Percentiles rank a stretch among this genome's conserved stretches.
phyloP scores from a whole-genome alignment of 805 yeast genomes.

The Wickerhamomyces rabaulensis region DNA sequence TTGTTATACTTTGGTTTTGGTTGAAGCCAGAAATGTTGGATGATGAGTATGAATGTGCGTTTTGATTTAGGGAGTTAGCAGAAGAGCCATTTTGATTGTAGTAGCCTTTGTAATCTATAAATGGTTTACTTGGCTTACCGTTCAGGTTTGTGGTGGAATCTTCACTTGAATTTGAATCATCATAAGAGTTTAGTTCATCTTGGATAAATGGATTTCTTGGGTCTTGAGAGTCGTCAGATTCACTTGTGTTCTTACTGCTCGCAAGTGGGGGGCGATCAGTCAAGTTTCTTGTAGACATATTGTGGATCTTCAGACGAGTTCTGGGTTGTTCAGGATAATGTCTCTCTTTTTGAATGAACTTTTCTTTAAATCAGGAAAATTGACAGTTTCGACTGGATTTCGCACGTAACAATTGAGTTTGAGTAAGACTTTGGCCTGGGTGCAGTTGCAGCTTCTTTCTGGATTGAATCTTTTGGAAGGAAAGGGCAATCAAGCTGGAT shows the following conservation, averaged over 20 bases:
- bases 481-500: neutral
- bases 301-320: neutral
- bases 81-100: slow-evolving; percentile 37
- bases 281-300: slow-evolving; percentile 27
- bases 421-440: too few relatives aligned
- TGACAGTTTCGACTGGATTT: too few relatives aligned
- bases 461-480: neutral
- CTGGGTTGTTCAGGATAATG: neutral
- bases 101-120: slow-evolving; percentile 37
- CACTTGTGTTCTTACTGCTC: slow-evolving; percentile 12
- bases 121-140: slow-evolving; percentile 26
- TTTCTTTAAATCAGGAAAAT: too few relatives aligned
- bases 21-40: slow-evolving; percentile 18
- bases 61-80: slow-evolving; percentile 28
- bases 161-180: slow-evolving; percentile 18
- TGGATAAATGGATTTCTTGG: slow-evolving; percentile 26
- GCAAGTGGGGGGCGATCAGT: slow-evolving; percentile 23
- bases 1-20: slow-evolving; percentile 7
- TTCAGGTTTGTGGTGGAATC: slow-evolving; percentile 11
- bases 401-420: too few relatives aligned
- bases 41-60: slow-evolving; percentile 18
- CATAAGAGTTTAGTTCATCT: slow-evolving; percentile 22
- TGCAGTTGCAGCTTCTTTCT: neutral
- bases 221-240: slow-evolving; percentile 21
- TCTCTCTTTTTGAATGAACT: neutral